Conservation (phyloP, 805 yeast genomes). For the Yarrowia hollandica region DNA sequence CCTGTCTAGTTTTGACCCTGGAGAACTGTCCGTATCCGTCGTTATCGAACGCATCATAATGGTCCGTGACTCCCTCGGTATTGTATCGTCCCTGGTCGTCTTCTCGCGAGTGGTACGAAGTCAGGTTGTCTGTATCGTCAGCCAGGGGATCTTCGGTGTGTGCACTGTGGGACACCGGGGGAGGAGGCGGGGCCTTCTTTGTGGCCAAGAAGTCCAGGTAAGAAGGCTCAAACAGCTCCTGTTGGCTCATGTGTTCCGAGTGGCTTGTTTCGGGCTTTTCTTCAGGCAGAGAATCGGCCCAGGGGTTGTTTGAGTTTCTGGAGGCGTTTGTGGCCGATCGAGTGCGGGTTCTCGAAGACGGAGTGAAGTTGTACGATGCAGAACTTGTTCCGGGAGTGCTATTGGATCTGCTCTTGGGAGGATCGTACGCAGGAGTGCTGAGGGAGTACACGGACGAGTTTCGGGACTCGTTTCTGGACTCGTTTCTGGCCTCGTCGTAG, state of each 20-base stretch:
- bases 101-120: slow-evolving; percentile 3
- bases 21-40: slow-evolving; percentile 10
- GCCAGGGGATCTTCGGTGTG: neutral
- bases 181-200: slow-evolving; percentile 19
- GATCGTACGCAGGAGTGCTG: neutral
- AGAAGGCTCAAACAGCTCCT: slow-evolving; percentile 15
- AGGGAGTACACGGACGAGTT: neutral
- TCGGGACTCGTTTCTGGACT: neutral
- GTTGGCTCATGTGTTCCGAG: slow-evolving; percentile 20
- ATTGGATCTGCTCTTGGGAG: neutral
- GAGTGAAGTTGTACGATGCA: neutral
- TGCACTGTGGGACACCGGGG: neutral
- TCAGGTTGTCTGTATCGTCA: slow-evolving; percentile 6
- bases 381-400: no score
- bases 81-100: neutral
- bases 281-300: slow-evolving; percentile 19
- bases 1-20: neutral
- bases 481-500: neutral
- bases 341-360: neutral
- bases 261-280: neutral
- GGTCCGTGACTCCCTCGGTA: slow-evolving; percentile 17
- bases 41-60: slow-evolving; percentile 11
- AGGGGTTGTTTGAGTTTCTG: slow-evolving; percentile 29
- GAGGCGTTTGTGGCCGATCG: slow-evolving; percentile 32
- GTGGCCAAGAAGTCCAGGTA: slow-evolving; percentile 18